Base-by-base conservation (phyloP, 1,139 yeast species). In the Arxiozyma heterogenica region DNA sequence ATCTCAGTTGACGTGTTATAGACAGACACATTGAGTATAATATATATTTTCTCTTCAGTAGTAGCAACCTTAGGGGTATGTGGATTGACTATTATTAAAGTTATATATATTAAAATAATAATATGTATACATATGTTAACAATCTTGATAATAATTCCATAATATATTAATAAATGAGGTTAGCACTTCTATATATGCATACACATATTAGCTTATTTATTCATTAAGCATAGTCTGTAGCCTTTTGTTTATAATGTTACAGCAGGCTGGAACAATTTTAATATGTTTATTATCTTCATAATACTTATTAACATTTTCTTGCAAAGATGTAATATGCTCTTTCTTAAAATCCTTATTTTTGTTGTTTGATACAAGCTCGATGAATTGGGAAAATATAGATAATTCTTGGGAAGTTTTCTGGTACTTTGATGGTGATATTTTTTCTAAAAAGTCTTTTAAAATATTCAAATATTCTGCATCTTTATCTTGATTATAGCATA, bases 361-460 rank as follows among this genome's bases (percentile, higher is more conserved):
- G 11, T 15, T 11, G 25, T 25, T 18, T 17, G 59, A 41, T 4
- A 51, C 55, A 44, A 64, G 57, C 18, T 60, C 61, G 34, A 75
- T 59, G 61, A 77, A 85, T 45, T 74, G 73, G 44, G 73, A 72
- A 63, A 79, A 85, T 5, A 84, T 71, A 0, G 80, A 84, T 18
- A 84, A 80, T 1, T 86, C 86, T 47, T 56, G 55, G n/a, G 60
- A 54, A 93, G 94, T 88, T 25, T 73, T 74, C 1, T 79, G 67
- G 18, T 81, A 73, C 3, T 76, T 75, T 18, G 72, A 62, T 51
- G 72, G 70, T 5, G 84, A 83, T 65, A 86, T 79, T 59, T 70
- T 59, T 1, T 66, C 54, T 44, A 84, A 65, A 6, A 87, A 62
- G 0, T 64, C 66, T 17, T 69, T 62, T 17, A 88, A 70, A 18